A percentile compares a stretch with the other conserved stretches of the same genome.
phyloP scores from a whole-genome alignment of 2,329 filamentous ascomycete genomes.

The Aciculosporium take region DNA sequence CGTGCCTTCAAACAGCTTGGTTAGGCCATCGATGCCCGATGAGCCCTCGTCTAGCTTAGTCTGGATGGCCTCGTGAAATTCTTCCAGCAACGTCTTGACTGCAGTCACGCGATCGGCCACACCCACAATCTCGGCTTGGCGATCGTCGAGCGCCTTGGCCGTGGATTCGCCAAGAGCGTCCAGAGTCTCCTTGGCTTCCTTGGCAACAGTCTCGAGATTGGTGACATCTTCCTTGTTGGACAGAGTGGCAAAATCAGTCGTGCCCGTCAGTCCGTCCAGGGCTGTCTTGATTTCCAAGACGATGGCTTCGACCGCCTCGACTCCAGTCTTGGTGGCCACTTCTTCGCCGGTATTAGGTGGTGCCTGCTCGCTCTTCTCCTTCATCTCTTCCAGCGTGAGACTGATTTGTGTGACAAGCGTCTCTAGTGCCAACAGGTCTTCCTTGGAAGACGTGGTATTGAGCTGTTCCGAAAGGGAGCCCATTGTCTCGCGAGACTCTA shows the following conservation, averaged over 20 bases:
- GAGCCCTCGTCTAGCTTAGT: constrained; percentile 63
- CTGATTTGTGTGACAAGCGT: constrained; percentile 67
- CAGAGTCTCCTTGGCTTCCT: constrained; percentile 55
- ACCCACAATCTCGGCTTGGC: constrained; percentile 68
- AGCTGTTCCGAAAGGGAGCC: constrained; percentile 51
- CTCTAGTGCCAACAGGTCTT: constrained; percentile 66
- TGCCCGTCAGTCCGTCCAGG: constrained; percentile 57
- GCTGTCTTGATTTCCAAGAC: constrained; percentile 75
- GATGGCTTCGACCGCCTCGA: constrained; percentile 67
- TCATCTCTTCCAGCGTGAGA: constrained; percentile 60
- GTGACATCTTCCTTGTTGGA: constrained; percentile 61
- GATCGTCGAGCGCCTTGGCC: constrained; percentile 67
- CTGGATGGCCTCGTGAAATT: constrained; percentile 64
- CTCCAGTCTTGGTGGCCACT: constrained; percentile 63
- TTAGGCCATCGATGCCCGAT: constrained; percentile 56
- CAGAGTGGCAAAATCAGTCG: constrained; percentile 55
- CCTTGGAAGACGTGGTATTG: constrained; percentile 58
- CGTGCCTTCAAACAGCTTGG: constrained; percentile 53
- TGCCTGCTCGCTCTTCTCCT: constrained; percentile 38
- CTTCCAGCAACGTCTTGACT: constrained; percentile 62
- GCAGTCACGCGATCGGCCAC: constrained; percentile 67
- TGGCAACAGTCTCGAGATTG: constrained; percentile 51
- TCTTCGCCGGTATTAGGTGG: constrained; percentile 40
- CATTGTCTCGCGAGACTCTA: constrained; percentile 63
- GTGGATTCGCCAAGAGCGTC: constrained; percentile 57